These are phyloP conservation scores for Sporisorium scitamineum DNA, from an alignment of 1,284 basidiomycete species.

Conservation along the genomic window DNA sequence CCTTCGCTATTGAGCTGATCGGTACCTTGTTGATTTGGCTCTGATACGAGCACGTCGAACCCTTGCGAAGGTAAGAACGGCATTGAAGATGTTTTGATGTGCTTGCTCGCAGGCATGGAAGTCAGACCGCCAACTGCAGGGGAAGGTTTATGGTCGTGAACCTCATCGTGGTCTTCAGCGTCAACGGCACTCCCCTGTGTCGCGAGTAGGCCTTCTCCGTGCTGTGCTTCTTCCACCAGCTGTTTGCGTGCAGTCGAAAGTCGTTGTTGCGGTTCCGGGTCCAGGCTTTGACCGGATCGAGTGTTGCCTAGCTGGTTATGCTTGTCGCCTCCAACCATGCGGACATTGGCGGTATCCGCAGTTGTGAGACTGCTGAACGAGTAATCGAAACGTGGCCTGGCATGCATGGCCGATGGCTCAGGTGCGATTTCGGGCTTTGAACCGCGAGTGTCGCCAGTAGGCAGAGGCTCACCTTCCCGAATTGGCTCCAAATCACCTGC, in stretches of 20 bases:
- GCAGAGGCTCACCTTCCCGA: slow-evolving; percentile 18
- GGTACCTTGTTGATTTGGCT: slow-evolving; percentile 8
- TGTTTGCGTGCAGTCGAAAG: slow-evolving; percentile 17
- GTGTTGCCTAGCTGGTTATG: not conserved
- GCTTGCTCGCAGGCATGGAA: slow-evolving; percentile 10
- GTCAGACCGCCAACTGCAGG: not conserved
- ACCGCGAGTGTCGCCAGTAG: not conserved
- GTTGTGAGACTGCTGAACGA: slow-evolving; percentile 26
- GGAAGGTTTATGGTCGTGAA: not conserved
- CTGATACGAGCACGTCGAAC: slow-evolving; percentile 17
- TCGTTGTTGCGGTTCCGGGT: slow-evolving; percentile 4
- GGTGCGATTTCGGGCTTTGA: not conserved
- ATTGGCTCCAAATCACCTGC: slow-evolving; percentile 16
- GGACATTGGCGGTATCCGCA: not conserved
- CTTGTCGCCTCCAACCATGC: slow-evolving; percentile 2
- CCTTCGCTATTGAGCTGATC: slow-evolving; percentile 13
- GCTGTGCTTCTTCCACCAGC: slow-evolving; percentile 18
- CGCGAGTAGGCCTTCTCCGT: slow-evolving; percentile 9
- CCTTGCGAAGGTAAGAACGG: slow-evolving; percentile 36
- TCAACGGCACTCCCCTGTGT: slow-evolving; percentile 18
- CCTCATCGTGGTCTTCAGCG: slow-evolving; percentile 3
- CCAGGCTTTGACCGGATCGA: not conserved
- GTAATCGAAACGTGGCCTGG: slow-evolving; percentile 12
- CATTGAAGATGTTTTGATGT: slow-evolving; percentile 36
- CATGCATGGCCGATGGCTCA: not conserved